Evolutionary conservation across 2,329 filamentous ascomycete genomes (phyloP).

Genomic region (Zasmidium citrigriseum): DNA sequence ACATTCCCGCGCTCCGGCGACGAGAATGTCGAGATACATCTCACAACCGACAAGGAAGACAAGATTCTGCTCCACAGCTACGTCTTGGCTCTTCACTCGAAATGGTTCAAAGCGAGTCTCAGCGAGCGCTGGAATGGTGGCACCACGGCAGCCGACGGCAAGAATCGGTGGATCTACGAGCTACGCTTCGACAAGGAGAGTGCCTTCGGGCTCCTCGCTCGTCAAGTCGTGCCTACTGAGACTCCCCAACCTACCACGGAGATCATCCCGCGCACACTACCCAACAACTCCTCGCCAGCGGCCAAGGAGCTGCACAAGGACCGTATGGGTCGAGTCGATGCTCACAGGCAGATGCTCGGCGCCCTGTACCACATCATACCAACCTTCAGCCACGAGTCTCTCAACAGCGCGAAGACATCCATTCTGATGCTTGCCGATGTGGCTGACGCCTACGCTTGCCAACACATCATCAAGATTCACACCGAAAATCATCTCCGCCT

Average conservation of each 20-base stretch:
- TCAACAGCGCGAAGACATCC: not conserved
- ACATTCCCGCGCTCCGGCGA: slow-evolving; percentile 7
- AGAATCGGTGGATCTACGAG: slow-evolving; percentile 7
- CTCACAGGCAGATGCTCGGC: not conserved
- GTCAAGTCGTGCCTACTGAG: not conserved
- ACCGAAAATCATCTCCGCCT: not conserved
- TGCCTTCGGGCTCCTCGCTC: slow-evolving; percentile 1
- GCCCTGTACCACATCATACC: slow-evolving; percentile 2
- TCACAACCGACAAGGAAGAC: not conserved
- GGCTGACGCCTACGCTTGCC: not conserved
- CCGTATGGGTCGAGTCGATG: not conserved
- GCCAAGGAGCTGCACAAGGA: not conserved
- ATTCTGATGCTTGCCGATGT: not conserved
- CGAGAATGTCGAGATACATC: slow-evolving; percentile 11
- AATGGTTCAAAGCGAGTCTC: slow-evolving; percentile 16
- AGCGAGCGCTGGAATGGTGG: slow-evolving; percentile 11
- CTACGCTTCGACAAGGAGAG: slow-evolving; percentile 13
- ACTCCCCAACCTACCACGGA: not conserved
- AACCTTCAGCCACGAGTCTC: not conserved
- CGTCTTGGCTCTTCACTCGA: slow-evolving; percentile 12
- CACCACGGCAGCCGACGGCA: not conserved
- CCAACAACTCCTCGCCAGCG: not conserved
- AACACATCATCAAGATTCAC: not conserved
- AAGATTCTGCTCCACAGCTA: slow-evolving; percentile 11
- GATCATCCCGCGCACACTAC: not conserved